These are phyloP conservation scores for Kregervanrija pseudodelftensis DNA, from an alignment of 805 yeast species.

Conservation along the genomic window DNA sequence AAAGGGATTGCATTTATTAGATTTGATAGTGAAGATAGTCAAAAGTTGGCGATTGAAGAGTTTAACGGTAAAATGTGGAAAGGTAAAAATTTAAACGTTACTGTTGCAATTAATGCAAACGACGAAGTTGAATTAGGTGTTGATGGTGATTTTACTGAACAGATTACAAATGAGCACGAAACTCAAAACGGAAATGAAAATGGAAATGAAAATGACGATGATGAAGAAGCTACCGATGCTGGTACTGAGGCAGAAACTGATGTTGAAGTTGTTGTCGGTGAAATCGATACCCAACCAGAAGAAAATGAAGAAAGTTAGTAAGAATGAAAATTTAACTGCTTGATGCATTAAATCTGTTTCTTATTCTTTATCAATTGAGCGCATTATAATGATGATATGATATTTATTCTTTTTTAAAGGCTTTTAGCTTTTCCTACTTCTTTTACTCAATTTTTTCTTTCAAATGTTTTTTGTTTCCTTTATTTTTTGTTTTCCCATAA, in stretches of 20 bases:
- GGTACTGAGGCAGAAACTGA: conserved; percentile 2
- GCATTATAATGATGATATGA: no score
- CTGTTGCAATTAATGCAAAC: conserved; percentile 61
- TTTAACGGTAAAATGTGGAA: conserved; percentile 60
- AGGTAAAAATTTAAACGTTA: conserved; percentile 61
- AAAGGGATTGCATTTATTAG: conserved; percentile 63
- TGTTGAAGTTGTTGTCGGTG: conserved; percentile 6
- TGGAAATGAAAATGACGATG: conserved; percentile 9
- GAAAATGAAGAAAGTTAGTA: no score
- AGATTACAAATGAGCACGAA: neutral
- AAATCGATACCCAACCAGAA: no score
- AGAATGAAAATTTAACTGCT: no score
- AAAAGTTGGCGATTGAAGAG: conserved; percentile 46
- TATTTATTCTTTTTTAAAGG: no score
- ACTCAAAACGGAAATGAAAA: conserved; percentile 8
- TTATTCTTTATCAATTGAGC: no score
- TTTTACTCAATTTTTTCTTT: no score
- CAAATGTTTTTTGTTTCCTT: no score
- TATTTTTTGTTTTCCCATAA: no score
- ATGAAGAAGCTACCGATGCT: neutral
- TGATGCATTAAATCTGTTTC: no score
- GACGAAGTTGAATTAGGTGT: conserved; percentile 12
- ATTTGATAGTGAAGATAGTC: conserved; percentile 39
- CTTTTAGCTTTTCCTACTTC: no score
- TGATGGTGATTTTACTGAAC: conserved; percentile 6